Base-by-base conservation (phyloP, 768 basidiomycete genomes). In the Suillus subluteus region DNA sequence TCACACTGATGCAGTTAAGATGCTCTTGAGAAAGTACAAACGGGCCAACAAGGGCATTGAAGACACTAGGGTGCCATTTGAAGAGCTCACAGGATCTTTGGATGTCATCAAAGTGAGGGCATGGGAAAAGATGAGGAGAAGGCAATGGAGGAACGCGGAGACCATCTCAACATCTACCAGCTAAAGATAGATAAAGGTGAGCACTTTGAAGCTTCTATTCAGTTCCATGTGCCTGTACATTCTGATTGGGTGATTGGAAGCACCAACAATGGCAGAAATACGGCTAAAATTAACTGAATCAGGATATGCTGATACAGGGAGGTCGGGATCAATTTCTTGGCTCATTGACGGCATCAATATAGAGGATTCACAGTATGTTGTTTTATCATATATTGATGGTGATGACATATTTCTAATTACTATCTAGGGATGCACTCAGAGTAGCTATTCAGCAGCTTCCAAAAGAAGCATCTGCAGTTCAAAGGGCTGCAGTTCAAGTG, bases 141-240 rank as follows among this genome's bases (percentile, higher is more conserved):
- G 3, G 65, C 48, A 3, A n/a, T n/a, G 21, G 35, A 61, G 12
- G 5, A 66, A n/a, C 3, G 26, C 1, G 65, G 58, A 12, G 58
- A 66, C 6, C 44, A 58, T 15, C 44, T 66, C 7, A 32, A 66
- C 37, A 59, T 62, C 3, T 48, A 62, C 43, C 32, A 26, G 40
- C 58, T 66, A 18, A 23, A 59, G 38, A 61, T 66, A 18, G 59
- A 59, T 30, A 66, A 59, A 59, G 65, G 65, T 65, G 9, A 41
- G 41, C 15, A 7, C 41, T 43, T 43, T 6, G 6, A 6, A 44
- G 44, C 1, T 48, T 61, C 38, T 9, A n/a, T 15, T 44, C 12
- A 37, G 6, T 21, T 44, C 21, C 44, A 18, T 21, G 4, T 44
- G 44, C 21, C 1, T n/a, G 18, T 44, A 44, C 44, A 6, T 7